Conservation (phyloP, 352 stramenopile species). For the Phytophthora pseudosyringae region DNA sequence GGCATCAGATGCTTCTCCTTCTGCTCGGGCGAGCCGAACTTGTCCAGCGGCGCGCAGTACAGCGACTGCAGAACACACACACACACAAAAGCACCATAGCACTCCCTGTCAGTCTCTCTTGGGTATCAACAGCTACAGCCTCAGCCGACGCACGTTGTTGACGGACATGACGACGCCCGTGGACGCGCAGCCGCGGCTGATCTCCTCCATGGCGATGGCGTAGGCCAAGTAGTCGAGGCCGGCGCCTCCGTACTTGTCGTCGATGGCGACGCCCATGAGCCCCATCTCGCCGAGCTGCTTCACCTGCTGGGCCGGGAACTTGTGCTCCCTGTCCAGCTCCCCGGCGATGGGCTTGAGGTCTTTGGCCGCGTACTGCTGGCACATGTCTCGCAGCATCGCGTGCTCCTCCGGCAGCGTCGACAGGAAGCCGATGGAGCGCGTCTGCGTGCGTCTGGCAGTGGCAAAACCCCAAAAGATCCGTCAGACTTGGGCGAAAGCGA, state of each 20-base stretch:
- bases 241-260: constrained; percentile 88
- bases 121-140: background rate
- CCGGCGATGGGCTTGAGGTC: constrained; percentile 92
- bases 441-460: constrained; percentile 28
- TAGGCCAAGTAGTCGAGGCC: constrained; percentile 97
- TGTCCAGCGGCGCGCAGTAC: constrained; percentile 95
- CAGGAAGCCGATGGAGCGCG: constrained; percentile 63
- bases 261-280: constrained; percentile 95
- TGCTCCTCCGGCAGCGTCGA: constrained; percentile 94
- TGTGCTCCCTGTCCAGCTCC: constrained; percentile 90
- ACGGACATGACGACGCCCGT: constrained; percentile 97
- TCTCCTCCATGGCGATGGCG: constrained; percentile 98
- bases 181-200: constrained; percentile 95
- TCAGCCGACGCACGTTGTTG: constrained; percentile 74
- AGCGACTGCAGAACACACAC: constrained; percentile 78
- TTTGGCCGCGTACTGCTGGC: constrained; percentile 95
- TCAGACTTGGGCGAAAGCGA: constrained; percentile 2
- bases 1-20: constrained; percentile 91
- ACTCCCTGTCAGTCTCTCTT: background rate
- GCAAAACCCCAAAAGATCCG: constrained; percentile 12
- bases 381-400: constrained; percentile 97
- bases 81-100: constrained; percentile 11
- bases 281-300: constrained; percentile 93
- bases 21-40: constrained; percentile 93
- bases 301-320: constrained; percentile 83